Base-by-base conservation (phyloP, 2,329 filamentous ascomycete genomes). In the Aspergillus sp. region DNA sequence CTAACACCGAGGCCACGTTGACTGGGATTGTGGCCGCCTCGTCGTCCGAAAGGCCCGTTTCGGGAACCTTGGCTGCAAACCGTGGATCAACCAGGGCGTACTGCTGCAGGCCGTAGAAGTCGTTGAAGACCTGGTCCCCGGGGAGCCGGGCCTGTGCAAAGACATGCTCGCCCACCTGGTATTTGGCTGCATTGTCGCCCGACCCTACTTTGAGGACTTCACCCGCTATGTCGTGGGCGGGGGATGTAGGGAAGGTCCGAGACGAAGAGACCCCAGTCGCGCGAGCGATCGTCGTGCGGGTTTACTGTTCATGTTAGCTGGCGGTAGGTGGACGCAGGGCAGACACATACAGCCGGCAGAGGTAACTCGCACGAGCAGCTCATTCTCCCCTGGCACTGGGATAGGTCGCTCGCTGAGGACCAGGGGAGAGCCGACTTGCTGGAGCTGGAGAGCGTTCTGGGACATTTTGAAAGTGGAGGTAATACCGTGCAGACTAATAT, bases 301-400 rank as follows among this genome's bases (percentile, higher is more conserved):
- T 30, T 30, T 14, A 30, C 29, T 30, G 1, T 4, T 10, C 4
- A 7, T 11, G 3, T 8, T 30, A 22, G 22, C 16, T 19, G 4
- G 12, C 12, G 6, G n/a, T 8, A 5, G 10, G 12, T 4, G 13
- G 11, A 15, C 3, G 17, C 10, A 15, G n/a, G 29, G n/a, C n/a
- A 5, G 29, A 13, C 8, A 8, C 19, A 3, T 24, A 30, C 29
- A 11, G 15, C 29, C 29, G 29, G 15, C 51, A 14, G 58, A 48
- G 3, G 47, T 54, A 12, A 65, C 47, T 29, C 54, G 57, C 34
- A 67, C 20, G 5, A 57, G 56, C n/a, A 66, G 39, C 36, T 65
- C 44, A 29, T 47, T 41, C 19, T 42, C 32, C 13, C 46, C 49
- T 6, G 58, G 56, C 17, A 48, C 36, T 1, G 54, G 57, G 17